Conservation (phyloP, 352 stramenopile genomes). For the Salisapilia sapeloensis region DNA sequence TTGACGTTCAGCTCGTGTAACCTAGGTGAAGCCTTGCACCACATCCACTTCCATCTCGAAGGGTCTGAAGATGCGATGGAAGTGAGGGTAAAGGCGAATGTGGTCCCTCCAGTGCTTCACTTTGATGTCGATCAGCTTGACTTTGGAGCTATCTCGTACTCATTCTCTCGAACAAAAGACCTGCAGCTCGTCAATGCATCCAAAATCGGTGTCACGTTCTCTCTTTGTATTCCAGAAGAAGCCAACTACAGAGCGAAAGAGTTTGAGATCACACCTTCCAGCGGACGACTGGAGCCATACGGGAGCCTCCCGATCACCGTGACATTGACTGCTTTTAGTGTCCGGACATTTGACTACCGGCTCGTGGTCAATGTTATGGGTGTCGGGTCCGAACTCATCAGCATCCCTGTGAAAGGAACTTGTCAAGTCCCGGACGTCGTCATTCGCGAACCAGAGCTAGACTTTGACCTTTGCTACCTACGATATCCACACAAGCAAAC, state of each 20-base stretch:
- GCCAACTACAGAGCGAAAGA: constrained; percentile 82
- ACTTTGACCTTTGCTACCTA: constrained; percentile 85
- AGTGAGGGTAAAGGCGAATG: constrained; percentile 74
- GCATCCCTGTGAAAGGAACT: constrained; percentile 78
- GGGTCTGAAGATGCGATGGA: constrained; percentile 74
- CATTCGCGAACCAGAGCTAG: constrained; percentile 45
- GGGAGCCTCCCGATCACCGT: constrained; percentile 72
- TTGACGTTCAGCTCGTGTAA: constrained; percentile 77
- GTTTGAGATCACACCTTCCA: constrained; percentile 63
- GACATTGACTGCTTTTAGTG: constrained; percentile 70
- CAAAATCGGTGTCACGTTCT: constrained; percentile 86
- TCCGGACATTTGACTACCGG: constrained; percentile 86
- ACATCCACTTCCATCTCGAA: constrained; percentile 70
- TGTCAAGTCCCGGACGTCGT: constrained; percentile 74
- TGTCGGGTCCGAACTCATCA: constrained; percentile 81
- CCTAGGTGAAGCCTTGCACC: constrained; percentile 78
- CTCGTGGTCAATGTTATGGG: constrained; percentile 83
- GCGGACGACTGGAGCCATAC: constrained; percentile 66
- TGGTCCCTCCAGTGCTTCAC: constrained; percentile 88
- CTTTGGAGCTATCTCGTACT: constrained; percentile 87
- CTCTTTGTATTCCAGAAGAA: constrained; percentile 84
- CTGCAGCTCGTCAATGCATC: constrained; percentile 87
- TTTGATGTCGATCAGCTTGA: constrained; percentile 84
- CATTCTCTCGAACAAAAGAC: constrained; percentile 58
- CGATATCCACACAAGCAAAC: constrained; percentile 83